Base-by-base conservation (phyloP, 2,329 filamentous ascomycete genomes). In the Chrysoporthe cubensis region DNA sequence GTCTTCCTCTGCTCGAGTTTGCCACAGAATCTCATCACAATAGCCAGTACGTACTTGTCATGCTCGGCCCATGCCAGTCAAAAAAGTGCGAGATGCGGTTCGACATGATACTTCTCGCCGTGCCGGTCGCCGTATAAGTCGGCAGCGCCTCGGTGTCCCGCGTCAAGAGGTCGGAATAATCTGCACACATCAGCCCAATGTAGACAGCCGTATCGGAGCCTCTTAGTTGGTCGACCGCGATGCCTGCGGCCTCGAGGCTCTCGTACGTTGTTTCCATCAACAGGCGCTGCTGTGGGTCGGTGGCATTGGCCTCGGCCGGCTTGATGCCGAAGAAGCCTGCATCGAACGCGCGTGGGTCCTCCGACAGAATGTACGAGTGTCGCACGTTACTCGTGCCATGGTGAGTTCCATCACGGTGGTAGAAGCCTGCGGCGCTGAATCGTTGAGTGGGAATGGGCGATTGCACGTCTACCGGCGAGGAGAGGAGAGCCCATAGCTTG, bases 171-270 rank as follows among this genome's bases (percentile, higher is more conserved):
- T 56, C 57, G 9, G 63, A 50, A 56, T 76, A 78, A 65, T 79
- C 77, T 1, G 43, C 71, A 3, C 54, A 64, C 65, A 73, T 72
- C 18, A 74, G 67, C 0, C 74, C 73, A 4, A 74, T 73, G 21
- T 75, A 79, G 0, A 78, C 76, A 0, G 71, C 74, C 1, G 76
- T 78, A 34, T 76, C 67, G 3, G 66, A 71, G 0, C 73, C 74
- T 18, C 52, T 57, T 3, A 74, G 62, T 4, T 34, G 46, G 32
- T 73, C 71, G 6, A 73, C 2, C 26, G 43, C 43, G 43, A 4
- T 44, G 43, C 43, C 43, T 16, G 3, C 43, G 43, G 43, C 43
- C 43, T 44, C 43, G 43, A 44, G 43, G 13, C 13, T 16, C 43
- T 44, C 43, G 18, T 44, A 44, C 13, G 18, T 6, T 13, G 43